phyloP scores from a whole-genome alignment of 441 rosid genomes.

The Bocquillonia castaneifolia region DNA sequence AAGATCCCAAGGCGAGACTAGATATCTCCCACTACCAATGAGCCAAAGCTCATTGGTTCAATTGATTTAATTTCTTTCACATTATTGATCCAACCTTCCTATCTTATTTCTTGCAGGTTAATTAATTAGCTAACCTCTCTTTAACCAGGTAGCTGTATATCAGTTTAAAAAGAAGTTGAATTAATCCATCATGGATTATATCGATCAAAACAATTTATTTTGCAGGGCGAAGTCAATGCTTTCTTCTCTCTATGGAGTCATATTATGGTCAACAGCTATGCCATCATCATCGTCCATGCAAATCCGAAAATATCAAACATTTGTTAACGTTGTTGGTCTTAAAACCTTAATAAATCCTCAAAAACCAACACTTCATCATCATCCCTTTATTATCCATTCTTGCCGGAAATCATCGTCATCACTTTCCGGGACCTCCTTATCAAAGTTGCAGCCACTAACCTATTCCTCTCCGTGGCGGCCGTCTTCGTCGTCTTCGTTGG shows the following conservation, averaged over 20 bases:
- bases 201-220: conserved; percentile 16
- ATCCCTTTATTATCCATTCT: conserved; percentile 20
- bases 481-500: conserved; percentile 21
- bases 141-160: too few relatives aligned
- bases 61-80: too few relatives aligned
- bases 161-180: too few relatives aligned
- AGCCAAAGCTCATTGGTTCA: too few relatives aligned
- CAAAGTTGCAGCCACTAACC: conserved; percentile 12
- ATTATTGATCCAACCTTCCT: too few relatives aligned
- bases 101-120: conserved; percentile 11
- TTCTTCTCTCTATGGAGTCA: conserved; percentile 22
- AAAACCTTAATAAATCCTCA: conserved; percentile 28
- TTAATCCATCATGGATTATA: conserved; percentile 15
- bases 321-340: conserved; percentile 22
- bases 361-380: conserved; percentile 5
- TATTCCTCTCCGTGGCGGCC: conserved; percentile 18
- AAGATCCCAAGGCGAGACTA: too few relatives aligned
- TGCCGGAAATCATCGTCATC: conserved; percentile 7
- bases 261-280: conserved; percentile 11
- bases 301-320: conserved; percentile 19
- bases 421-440: not conserved
- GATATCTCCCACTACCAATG: too few relatives aligned
- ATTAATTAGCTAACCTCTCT: not conserved
- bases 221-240: conserved; percentile 19
- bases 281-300: conserved; percentile 26